phyloP scores from a whole-genome alignment of 2,329 filamentous ascomycete genomes.

The Ascochyta clinopodiicola region DNA sequence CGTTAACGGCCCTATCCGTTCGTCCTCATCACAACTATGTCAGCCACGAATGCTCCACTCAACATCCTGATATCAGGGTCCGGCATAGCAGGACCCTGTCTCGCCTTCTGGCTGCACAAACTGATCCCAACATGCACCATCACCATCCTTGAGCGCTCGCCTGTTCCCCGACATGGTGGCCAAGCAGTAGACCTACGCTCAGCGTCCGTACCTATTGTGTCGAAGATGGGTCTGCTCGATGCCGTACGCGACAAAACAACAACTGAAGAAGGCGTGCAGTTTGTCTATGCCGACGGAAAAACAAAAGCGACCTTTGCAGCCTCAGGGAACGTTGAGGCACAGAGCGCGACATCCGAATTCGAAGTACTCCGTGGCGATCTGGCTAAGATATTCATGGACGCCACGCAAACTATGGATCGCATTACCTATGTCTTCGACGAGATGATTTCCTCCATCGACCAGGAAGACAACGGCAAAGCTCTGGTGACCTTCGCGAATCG shows the following conservation, averaged over 20 bases:
- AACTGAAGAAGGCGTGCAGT: conserved; percentile 56
- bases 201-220: conserved; percentile 58
- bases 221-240: conserved; percentile 59
- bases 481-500: conserved; percentile 49
- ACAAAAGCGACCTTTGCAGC: conserved; percentile 45
- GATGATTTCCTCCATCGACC: conserved; percentile 36
- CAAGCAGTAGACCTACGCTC: conserved; percentile 63
- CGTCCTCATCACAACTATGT: not conserved
- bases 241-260: conserved; percentile 50
- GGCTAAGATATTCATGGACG: conserved; percentile 58
- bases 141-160: conserved; percentile 53
- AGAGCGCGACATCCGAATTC: conserved; percentile 59
- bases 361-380: conserved; percentile 67
- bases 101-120: conserved; percentile 60
- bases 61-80: conserved; percentile 40
- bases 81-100: conserved; percentile 45
- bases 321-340: conserved; percentile 45
- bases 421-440: conserved; percentile 48
- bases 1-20: no score
- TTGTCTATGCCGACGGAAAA: conserved; percentile 42
- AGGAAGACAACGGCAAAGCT: conserved; percentile 38
- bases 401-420: conserved; percentile 33
- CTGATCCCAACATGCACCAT: conserved; percentile 38
- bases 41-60: conserved; percentile 8
- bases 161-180: conserved; percentile 54